Base-by-base conservation (phyloP, 352 stramenopile genomes). In the Pythium utonaiense region DNA sequence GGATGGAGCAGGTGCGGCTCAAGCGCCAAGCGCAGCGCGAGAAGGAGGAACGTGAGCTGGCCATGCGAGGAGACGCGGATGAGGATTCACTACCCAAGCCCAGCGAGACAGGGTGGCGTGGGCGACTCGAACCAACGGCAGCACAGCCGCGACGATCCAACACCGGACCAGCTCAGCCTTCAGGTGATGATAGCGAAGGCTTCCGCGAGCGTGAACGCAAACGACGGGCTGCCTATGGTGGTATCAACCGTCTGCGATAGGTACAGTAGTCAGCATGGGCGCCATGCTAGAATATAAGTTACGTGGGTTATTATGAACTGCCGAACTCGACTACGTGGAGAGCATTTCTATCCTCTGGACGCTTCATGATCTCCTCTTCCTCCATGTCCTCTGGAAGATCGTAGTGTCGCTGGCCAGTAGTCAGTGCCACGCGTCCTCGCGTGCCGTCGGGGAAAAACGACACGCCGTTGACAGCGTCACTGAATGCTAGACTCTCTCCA, bases 381-480 rank as follows among this genome's bases (percentile, higher is more conserved):
- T 79, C 72, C 72, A 92, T 87, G 53, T 88, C 78, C 5, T 79
- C 40, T 0, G 80, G 75, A 7, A 96, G 59, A 17, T 80, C 67
- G 51, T 86, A 91, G 38, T 89, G 75, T 8, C 83, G 62, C 57
- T 93, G 83, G 1, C 83, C 83, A 16, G 73, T 89, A 14, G 69
- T 84, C 30, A 89, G 66, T 2, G 83, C 83, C 38, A 88, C 41
- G 28, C 68, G 71, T 3, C 70, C 75, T 52, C 62, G 67, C 4
- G 57, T 68, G 17, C 64, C 56, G 44, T 88, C 71, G 8, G 80
- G 83, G 52, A 93, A 89, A 62, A 93, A 93, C 19, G 80, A 89
- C 12, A 89, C 76, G 5, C 83, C 83, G 53, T 93, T 93, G 9
- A 78, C 74, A 28, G 75, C 83, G 38, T 93, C 83, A 30, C 70